Evolutionary conservation across 2,329 filamentous ascomycete species (phyloP), one percentile per base, ranked within the genome.

Genomic region (Sphaerulina populicola): DNA sequence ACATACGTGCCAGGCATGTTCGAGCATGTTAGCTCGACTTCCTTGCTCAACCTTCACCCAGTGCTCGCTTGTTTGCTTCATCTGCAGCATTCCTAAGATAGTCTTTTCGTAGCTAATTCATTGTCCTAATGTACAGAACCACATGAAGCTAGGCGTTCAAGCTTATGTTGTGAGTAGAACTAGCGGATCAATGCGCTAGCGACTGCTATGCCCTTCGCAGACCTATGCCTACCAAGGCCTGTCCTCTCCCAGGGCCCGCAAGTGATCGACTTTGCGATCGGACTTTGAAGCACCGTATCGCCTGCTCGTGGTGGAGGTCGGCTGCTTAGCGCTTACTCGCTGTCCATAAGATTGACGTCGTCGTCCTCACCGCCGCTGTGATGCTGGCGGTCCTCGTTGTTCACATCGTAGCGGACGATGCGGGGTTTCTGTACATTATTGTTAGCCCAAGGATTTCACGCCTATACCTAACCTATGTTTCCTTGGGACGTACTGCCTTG

Each of bases 321-420:
- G 15, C 15, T 41, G 15, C 6, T 10, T 4, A 12, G 39, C 36
- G 39, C 36, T 42, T 15, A 53, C 36, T 53, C 51, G 37, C 47
- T 50, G 39, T 53, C 51, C 30, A 39, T 44, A 12, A 52, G 30
- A 11, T 31, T 29, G 21, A 46, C 29, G 4, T 27, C 36, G n/a
- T 50, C 51, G 27, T 33, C 40, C 23, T 53, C 46, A 8, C 31
- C 37, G 18, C 49, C 51, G 35, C 33, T 27, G n/a, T 40, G 41
- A 14, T 45, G 15, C 5, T 37, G 15, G 35, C 37, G 27, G 18
- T 42, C 41, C 21, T 50, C 14, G 4, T 18, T 35, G 10, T 35
- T 35, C 4, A 35, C 31, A 11, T 35, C 23, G 23, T 27, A 27
- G 23, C 23, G 23, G 23, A 27, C 23, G 23, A 5, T 27, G 23